phyloP scores from a whole-genome alignment of 495 filamentous ascomycete genomes.

The Penicillium salamii region DNA sequence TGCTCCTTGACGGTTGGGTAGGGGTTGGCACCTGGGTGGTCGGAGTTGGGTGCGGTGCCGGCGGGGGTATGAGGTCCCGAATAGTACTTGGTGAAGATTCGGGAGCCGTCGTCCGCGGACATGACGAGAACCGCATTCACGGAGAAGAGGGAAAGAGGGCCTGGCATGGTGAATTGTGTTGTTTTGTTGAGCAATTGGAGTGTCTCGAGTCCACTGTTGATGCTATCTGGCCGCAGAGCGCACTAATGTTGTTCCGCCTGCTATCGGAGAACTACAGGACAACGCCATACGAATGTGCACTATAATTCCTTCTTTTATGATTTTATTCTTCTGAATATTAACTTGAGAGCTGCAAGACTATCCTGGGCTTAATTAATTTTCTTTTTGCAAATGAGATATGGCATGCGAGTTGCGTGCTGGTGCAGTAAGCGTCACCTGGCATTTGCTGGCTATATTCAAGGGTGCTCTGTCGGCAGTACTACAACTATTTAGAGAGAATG shows the following conservation, averaged over 20 bases:
- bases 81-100: conserved; percentile 97
- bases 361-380: too few relatives aligned
- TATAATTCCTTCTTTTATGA: too few relatives aligned
- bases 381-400: too few relatives aligned
- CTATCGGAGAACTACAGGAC: conserved; percentile 10
- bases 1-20: conserved; percentile 91
- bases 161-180: conserved; percentile 37
- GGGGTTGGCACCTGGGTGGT: conserved; percentile 67
- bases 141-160: conserved; percentile 76
- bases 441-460: too few relatives aligned
- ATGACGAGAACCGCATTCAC: conserved; percentile 92
- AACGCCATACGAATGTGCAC: too few relatives aligned
- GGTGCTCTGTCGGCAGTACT: too few relatives aligned
- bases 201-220: conserved; percentile 19
- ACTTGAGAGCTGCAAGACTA: too few relatives aligned
- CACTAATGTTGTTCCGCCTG: conserved; percentile 37
- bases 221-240: conserved; percentile 41
- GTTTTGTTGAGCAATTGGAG: conserved; percentile 11
- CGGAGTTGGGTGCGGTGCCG: conserved; percentile 45
- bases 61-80: conserved; percentile 74
- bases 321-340: too few relatives aligned
- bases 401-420: too few relatives aligned
- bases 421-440: too few relatives aligned
- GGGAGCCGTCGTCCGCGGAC: conserved; percentile 78
- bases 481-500: too few relatives aligned